Evolutionary conservation across 768 basidiomycete species (phyloP).

Genomic region (Asterophora parasitica): DNA sequence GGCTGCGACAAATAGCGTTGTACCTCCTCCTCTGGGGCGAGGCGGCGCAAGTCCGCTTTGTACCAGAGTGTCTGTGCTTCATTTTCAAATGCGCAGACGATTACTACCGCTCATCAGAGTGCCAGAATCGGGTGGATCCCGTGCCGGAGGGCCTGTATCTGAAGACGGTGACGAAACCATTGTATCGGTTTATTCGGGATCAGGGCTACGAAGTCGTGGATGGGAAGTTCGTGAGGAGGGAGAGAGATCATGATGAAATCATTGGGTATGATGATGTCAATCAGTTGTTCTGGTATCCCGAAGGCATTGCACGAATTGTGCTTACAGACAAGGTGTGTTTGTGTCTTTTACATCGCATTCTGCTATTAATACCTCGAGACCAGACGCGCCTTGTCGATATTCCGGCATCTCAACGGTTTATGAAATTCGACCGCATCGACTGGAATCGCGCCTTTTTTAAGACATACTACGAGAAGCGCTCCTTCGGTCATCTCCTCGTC

Average conservation of each 20-base stretch:
- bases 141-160: constrained; percentile 96
- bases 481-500: constrained; percentile 93
- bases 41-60: constrained; percentile 94
- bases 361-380: not conserved
- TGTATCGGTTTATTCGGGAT: constrained; percentile 95
- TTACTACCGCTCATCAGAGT: constrained; percentile 98
- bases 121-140: constrained; percentile 86
- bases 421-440: constrained; percentile 95
- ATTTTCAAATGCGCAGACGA: constrained; percentile 99
- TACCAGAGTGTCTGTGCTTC: constrained; percentile 96
- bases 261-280: constrained; percentile 99
- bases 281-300: constrained; percentile 99
- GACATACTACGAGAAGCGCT: constrained; percentile 97
- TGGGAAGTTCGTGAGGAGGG: constrained; percentile 89
- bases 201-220: constrained; percentile 97
- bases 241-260: constrained; percentile 89
- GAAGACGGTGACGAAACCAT: constrained; percentile 82
- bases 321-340: constrained; percentile 77
- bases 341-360: constrained; percentile 1
- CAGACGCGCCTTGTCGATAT: constrained; percentile 90
- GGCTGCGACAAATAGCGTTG: constrained; percentile 92
- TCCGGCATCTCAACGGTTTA: constrained; percentile 87
- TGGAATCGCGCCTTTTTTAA: constrained; percentile 98
- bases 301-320: constrained; percentile 90
- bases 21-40: constrained; percentile 98